Percentiles rank a stretch among this genome's conserved stretches.
Evolutionary conservation across 805 yeast species (phyloP).

Genomic region (Scheffersomyces stipitis): DNA sequence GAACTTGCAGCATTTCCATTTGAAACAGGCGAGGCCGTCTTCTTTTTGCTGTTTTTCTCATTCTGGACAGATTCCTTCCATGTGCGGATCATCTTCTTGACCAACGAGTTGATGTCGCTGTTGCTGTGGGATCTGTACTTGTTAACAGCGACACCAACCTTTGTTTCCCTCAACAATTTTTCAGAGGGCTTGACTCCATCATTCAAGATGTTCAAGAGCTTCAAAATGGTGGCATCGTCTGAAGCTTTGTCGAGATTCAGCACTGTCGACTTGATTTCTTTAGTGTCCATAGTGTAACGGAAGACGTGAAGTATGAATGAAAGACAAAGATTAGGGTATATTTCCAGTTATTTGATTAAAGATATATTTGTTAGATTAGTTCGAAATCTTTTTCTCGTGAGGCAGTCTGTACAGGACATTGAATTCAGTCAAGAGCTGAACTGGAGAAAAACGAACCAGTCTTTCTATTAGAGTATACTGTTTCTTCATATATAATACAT

Average conservation of each 20-base stretch:
- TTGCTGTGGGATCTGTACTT: conserved; percentile 71
- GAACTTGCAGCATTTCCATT: neutral
- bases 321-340: no score
- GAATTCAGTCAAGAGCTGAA: no score
- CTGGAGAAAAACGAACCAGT: no score
- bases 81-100: conserved; percentile 74
- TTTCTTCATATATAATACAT: no score
- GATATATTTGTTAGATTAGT: no score
- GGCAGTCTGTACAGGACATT: no score
- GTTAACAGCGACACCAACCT: conserved; percentile 96
- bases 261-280: conserved; percentile 69
- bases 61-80: conserved; percentile 90
- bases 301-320: no score
- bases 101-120: conserved; percentile 66
- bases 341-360: no score
- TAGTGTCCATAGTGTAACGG: no score
- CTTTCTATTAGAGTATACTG: no score
- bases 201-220: conserved; percentile 63
- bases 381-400: no score
- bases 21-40: conserved; percentile 2
- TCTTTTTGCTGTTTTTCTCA: conserved; percentile 50
- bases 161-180: conserved; percentile 82
- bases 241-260: conserved; percentile 71
- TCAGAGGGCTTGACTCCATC: conserved; percentile 82
- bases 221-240: conserved; percentile 60